Conservation (phyloP, 768 basidiomycete species). For the Mycena sanguinolenta region DNA sequence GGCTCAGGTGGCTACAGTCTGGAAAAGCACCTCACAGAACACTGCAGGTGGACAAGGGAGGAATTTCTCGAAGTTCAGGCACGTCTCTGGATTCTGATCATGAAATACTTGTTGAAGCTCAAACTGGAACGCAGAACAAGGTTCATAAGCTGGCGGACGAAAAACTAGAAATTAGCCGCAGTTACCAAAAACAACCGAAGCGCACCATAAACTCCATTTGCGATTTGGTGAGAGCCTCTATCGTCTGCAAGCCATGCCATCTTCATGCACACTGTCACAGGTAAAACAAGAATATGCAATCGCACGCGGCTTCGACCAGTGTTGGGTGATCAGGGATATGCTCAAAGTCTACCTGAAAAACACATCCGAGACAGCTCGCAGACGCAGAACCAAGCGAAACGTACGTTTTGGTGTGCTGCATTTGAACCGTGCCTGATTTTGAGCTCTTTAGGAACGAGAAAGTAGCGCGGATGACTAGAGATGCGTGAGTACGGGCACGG, state of each 20-base stretch:
- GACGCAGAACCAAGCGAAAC: not conserved
- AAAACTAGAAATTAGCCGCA: not conserved
- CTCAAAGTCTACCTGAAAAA: slow-evolving; percentile 1
- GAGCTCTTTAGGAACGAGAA: too few species aligned
- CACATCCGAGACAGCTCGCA: not conserved
- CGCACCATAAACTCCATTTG: not conserved
- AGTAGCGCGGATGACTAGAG: too few species aligned
- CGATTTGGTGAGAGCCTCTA: not conserved
- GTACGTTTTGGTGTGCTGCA: too few species aligned
- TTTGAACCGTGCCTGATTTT: too few species aligned
- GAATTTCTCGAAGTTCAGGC: slow-evolving; percentile 2
- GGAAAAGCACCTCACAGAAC: not conserved
- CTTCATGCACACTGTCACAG: not conserved
- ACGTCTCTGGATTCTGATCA: not conserved
- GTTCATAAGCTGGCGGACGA: not conserved
- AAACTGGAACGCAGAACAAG: not conserved
- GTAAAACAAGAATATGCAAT: not conserved
- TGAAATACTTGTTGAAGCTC: too few species aligned
- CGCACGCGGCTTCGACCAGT: slow-evolving; percentile 1
- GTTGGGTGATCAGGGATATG: slow-evolving; percentile 7
- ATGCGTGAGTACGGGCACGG: too few species aligned
- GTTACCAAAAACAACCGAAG: not conserved
- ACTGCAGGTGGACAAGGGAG: not conserved
- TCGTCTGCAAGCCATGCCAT: not conserved
- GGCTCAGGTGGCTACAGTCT: not conserved